These are phyloP conservation scores for Fimicolochytrium jonesii DNA, from an alignment of 192 early-diverging fungal species.

Conservation along the genomic window DNA sequence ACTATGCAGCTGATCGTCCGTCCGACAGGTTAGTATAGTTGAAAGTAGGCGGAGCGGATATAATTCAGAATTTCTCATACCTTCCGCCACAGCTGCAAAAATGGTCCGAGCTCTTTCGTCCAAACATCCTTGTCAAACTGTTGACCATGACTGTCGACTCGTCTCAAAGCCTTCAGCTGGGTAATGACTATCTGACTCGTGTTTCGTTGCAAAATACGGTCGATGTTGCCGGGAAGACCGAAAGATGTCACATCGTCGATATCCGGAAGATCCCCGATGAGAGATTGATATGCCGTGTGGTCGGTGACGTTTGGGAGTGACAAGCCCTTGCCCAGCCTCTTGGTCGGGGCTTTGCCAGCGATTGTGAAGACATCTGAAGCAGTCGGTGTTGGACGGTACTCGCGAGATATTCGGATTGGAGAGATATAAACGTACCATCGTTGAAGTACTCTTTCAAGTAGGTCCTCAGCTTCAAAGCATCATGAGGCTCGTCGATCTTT, in stretches of 20 bases:
- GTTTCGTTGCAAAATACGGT: conserved; percentile 37
- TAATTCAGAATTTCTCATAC: conserved; percentile 2
- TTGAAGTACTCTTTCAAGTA: conserved; percentile 52
- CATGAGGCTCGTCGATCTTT: conserved; percentile 48
- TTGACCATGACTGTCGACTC: conserved; percentile 27
- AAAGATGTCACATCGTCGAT: conserved; percentile 40
- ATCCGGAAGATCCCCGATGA: conserved; percentile 48
- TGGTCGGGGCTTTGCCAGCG: conserved; percentile 30
- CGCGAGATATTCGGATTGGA: background rate
- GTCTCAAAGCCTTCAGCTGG: conserved; percentile 42
- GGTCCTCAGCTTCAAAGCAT: conserved; percentile 42
- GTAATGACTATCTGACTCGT: conserved; percentile 31
- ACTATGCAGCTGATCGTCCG: conserved; percentile 41
- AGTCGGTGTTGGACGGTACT: background rate
- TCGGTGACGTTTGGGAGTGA: conserved; percentile 38
- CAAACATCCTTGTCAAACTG: conserved; percentile 45
- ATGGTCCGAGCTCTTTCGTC: conserved; percentile 42
- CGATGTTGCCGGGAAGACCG: conserved; percentile 51
- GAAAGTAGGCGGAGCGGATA: background rate
- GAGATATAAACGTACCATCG: conserved; percentile 41
- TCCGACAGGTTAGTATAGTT: background rate
- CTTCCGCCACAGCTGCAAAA: conserved; percentile 52
- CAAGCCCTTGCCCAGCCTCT: conserved; percentile 44
- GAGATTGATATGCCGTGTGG: conserved; percentile 27
- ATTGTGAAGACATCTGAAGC: conserved; percentile 38